Percentiles rank a stretch among this genome's conserved stretches.
Evolutionary conservation across 2,329 filamentous ascomycete species (phyloP).

Genomic region (Aschersonia sp.): DNA sequence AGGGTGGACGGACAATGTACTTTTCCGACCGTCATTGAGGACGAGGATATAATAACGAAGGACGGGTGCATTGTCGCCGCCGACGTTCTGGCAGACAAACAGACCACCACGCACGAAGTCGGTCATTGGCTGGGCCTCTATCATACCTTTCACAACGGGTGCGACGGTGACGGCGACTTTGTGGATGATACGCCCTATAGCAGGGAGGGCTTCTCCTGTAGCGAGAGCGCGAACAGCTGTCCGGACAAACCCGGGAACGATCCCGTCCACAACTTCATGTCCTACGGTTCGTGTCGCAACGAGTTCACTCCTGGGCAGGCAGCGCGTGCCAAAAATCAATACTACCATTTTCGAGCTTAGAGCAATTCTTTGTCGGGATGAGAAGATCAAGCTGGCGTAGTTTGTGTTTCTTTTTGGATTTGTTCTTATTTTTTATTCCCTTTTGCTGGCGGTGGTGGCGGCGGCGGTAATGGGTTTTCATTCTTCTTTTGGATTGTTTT

Average conservation of each 20-base stretch:
- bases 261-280: constrained; percentile 15
- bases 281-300: constrained; percentile 5
- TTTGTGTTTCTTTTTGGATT: no score
- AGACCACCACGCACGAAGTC: constrained; percentile 19
- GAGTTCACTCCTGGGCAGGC: constrained; percentile 1
- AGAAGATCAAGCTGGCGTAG: no score
- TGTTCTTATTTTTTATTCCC: no score
- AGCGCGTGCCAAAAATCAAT: not conserved
- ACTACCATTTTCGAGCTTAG: not conserved
- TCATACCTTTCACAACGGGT: constrained; percentile 26
- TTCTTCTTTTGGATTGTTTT: no score
- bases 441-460: no score
- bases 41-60: constrained; percentile 8
- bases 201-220: constrained; percentile 15
- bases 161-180: constrained; percentile 16
- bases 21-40: not conserved
- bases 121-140: constrained; percentile 30
- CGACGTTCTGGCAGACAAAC: constrained; percentile 7
- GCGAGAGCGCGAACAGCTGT: constrained; percentile 13
- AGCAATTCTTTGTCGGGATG: not conserved
- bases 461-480: no score
- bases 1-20: not conserved
- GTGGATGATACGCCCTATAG: constrained; percentile 23
- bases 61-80: constrained; percentile 9
- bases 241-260: constrained; percentile 10